Evolutionary conservation across 2,329 filamentous ascomycete genomes (phyloP).

Genomic region (Trichoderma citrinoviride): DNA sequence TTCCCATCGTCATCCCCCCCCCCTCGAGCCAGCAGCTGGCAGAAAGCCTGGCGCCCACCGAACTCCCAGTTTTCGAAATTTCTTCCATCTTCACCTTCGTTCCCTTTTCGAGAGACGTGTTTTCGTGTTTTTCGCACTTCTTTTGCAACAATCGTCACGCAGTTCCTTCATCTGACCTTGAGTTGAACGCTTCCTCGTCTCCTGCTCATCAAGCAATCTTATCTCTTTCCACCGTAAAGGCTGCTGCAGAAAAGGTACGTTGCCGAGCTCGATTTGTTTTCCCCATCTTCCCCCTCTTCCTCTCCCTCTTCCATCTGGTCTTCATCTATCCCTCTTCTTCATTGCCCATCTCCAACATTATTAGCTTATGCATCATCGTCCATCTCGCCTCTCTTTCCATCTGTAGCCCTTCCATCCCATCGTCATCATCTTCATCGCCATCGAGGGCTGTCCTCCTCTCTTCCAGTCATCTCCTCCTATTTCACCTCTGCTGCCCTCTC

Average conservation of each 20-base stretch:
- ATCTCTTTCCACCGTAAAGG: neutral
- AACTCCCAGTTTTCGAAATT: neutral
- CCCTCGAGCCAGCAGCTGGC: neutral
- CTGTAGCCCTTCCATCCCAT: too few species aligned
- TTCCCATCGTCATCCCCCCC: neutral
- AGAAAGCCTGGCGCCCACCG: neutral
- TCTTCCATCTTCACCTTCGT: neutral
- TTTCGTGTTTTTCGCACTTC: neutral
- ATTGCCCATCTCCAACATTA: too few species aligned
- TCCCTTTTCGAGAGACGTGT: neutral
- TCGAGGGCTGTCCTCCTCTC: too few species aligned
- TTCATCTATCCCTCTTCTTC: too few species aligned
- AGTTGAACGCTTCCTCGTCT: neutral
- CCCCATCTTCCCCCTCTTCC: neutral
- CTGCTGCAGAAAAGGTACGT: neutral
- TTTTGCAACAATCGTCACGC: neutral
- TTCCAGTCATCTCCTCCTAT: too few species aligned
- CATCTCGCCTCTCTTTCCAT: too few species aligned
- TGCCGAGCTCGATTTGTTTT: neutral
- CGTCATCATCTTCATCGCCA: too few species aligned
- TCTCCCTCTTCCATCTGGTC: too few species aligned
- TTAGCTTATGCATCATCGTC: too few species aligned
- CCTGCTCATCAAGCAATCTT: neutral
- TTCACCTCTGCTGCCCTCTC: too few species aligned
- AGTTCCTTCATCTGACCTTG: neutral